Evolutionary conservation across 2,329 filamentous ascomycete species (phyloP).

Genomic region (Paecilomyces formosus): DNA sequence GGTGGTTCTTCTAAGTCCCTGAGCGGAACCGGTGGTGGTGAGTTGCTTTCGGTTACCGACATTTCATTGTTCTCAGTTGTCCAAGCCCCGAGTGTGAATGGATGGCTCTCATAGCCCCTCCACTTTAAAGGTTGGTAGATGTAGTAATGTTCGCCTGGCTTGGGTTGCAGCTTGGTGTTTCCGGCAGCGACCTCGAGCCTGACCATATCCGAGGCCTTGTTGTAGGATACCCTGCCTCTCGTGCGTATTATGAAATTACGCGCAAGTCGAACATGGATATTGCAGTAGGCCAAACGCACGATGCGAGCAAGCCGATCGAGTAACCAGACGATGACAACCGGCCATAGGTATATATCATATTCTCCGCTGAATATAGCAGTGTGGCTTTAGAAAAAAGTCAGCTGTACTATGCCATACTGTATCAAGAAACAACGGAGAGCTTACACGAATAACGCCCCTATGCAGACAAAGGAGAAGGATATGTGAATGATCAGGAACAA

Average conservation of each 20-base stretch:
- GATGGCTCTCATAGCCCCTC: constrained; percentile 45
- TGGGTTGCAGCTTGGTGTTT: constrained; percentile 20
- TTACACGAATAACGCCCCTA: constrained; percentile 43
- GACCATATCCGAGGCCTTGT: constrained; percentile 38
- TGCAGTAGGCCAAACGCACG: constrained; percentile 37
- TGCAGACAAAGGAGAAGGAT: constrained; percentile 25
- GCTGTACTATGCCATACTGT: not conserved
- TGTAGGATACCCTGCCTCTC: constrained; percentile 35
- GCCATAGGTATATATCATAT: constrained; percentile 47
- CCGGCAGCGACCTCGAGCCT: constrained; percentile 38
- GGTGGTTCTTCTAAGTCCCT: not conserved
- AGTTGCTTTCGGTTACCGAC: not conserved
- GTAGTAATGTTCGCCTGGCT: constrained; percentile 45
- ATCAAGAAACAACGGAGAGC: constrained; percentile 2
- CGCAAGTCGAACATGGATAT: constrained; percentile 27
- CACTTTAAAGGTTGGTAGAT: constrained; percentile 40
- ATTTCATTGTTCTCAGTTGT: constrained; percentile 9
- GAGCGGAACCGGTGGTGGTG: not conserved
- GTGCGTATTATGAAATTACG: constrained; percentile 18
- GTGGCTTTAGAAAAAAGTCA: constrained; percentile 26
- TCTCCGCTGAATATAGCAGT: constrained; percentile 41
- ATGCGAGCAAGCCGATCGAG: constrained; percentile 41
- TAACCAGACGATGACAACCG: constrained; percentile 41
- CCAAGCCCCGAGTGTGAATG: constrained; percentile 39
- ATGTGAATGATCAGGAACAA: constrained; percentile 33